Percentiles rank a stretch among this genome's conserved stretches.
Evolutionary conservation across 371 early-diverging fungal species (phyloP).

Genomic region (Mortierella sp.): DNA sequence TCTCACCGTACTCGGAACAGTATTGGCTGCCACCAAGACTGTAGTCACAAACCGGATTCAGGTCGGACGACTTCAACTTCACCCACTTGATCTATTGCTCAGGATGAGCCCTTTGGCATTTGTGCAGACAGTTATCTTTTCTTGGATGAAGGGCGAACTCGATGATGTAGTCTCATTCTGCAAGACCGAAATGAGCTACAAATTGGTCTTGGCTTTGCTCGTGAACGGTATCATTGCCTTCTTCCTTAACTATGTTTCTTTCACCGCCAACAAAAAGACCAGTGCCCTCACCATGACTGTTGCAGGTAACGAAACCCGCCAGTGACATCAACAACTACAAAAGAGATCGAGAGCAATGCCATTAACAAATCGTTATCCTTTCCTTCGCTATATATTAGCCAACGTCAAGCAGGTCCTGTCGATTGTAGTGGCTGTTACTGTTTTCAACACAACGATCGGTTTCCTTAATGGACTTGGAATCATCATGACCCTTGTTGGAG

Average conservation of each 20-base stretch:
- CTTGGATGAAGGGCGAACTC: slow-evolving; percentile 79
- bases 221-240: slow-evolving; percentile 89
- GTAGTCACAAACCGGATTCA: slow-evolving; percentile 87
- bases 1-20: slow-evolving; percentile 84
- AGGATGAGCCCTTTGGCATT: slow-evolving; percentile 88
- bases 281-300: slow-evolving; percentile 91
- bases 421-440: slow-evolving; percentile 79
- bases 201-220: slow-evolving; percentile 67
- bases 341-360: too few relatives aligned
- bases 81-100: slow-evolving; percentile 84
- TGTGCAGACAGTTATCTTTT: slow-evolving; percentile 77
- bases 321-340: slow-evolving; percentile 70
- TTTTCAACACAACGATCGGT: slow-evolving; percentile 81
- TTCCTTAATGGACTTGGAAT: slow-evolving; percentile 80
- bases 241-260: slow-evolving; percentile 83
- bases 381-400: slow-evolving; percentile 47
- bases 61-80: slow-evolving; percentile 82
- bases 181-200: slow-evolving; percentile 59
- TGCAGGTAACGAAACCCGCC: slow-evolving; percentile 70
- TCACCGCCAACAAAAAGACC: slow-evolving; percentile 88
- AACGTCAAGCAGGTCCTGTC: slow-evolving; percentile 91
- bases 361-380: neutral
- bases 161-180: slow-evolving; percentile 63
- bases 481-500: slow-evolving; percentile 82
- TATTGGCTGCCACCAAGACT: slow-evolving; percentile 86